Base-by-base conservation (phyloP, 257 asterid species). In the Thymus quinquecostatus region DNA sequence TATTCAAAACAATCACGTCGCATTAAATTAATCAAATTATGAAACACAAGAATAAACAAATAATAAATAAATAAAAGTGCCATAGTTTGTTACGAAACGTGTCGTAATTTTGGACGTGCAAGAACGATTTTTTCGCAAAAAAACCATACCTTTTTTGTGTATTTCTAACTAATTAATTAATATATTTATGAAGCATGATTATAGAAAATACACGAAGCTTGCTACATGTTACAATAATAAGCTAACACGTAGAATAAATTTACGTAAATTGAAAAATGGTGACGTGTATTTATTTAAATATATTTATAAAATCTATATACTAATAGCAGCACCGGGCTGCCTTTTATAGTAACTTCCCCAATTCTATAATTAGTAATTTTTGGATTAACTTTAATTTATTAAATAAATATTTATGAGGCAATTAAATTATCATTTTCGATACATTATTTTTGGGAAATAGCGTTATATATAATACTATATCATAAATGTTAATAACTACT, bases 281-380 rank as follows among this genome's bases (percentile, higher is more conserved):
- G 80, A 58, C 69, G 54, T 57, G 56, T 38, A 40, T 71, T 65
- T 57, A 9, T 56, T 54, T 4, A 63, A 64, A 0, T 45, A 43
- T 5, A 43, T 49, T 13, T 49, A 49, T 5, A 44, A 14, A 36
- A 12, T 0, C n/a, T n/a, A n/a, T n/a, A n/a, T n/a, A n/a, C n/a
- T n/a, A n/a, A n/a, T n/a, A n/a, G n/a, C n/a, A n/a, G n/a, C n/a
- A n/a, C n/a, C n/a, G n/a, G n/a, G n/a, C n/a, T n/a, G n/a, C n/a
- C n/a, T n/a, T n/a, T n/a, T n/a, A n/a, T n/a, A n/a, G n/a, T n/a
- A n/a, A n/a, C n/a, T n/a, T n/a, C n/a, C n/a, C n/a, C n/a, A n/a
- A n/a, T n/a, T n/a, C n/a, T n/a, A n/a, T n/a, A n/a, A n/a, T n/a
- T n/a, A n/a, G n/a, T n/a, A n/a, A n/a, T n/a, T n/a, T n/a, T n/a